Evolutionary conservation across 139 green algal genomes (phyloP).

Genomic region (Haematococcus lacustris): DNA sequence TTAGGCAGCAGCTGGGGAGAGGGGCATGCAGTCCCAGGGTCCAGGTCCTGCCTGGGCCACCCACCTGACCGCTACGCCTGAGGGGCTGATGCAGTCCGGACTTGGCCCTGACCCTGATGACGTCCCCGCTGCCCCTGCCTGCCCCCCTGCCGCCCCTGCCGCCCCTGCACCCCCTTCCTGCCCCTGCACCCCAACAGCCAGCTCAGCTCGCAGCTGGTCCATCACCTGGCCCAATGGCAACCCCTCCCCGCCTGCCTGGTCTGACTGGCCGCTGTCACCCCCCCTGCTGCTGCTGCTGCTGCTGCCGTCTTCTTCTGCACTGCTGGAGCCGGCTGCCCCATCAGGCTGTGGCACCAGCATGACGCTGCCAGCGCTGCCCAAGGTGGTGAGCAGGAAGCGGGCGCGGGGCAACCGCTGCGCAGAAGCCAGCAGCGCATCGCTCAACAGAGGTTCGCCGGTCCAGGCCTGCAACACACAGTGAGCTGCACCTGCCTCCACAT

Average conservation of each 20-base stretch:
- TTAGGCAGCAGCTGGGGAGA: no score
- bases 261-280: no score
- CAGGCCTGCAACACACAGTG: slow-evolving; percentile 58
- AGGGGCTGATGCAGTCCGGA: slow-evolving; percentile 15
- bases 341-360: slow-evolving; percentile 36
- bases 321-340: no score
- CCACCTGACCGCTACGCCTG: slow-evolving; percentile 17
- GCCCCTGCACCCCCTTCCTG: slow-evolving; percentile 7
- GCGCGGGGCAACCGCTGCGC: slow-evolving; percentile 53
- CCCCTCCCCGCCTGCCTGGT: not conserved
- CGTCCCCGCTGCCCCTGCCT: slow-evolving; percentile 10
- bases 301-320: no score
- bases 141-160: no score
- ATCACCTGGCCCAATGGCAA: no score
- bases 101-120: not conserved
- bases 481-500: no score
- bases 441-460: slow-evolving; percentile 57
- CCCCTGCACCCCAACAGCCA: not conserved
- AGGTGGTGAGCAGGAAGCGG: slow-evolving; percentile 58
- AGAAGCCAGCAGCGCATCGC: slow-evolving; percentile 65
- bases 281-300: not conserved
- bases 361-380: slow-evolving; percentile 59
- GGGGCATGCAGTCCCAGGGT: no score
- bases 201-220: slow-evolving; percentile 13
- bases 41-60: slow-evolving; percentile 2